A percentile compares a stretch with the other conserved stretches of the same genome.
Conservation (phyloP, 371 early-diverging fungal genomes). For the Mucor lusitanicus region DNA sequence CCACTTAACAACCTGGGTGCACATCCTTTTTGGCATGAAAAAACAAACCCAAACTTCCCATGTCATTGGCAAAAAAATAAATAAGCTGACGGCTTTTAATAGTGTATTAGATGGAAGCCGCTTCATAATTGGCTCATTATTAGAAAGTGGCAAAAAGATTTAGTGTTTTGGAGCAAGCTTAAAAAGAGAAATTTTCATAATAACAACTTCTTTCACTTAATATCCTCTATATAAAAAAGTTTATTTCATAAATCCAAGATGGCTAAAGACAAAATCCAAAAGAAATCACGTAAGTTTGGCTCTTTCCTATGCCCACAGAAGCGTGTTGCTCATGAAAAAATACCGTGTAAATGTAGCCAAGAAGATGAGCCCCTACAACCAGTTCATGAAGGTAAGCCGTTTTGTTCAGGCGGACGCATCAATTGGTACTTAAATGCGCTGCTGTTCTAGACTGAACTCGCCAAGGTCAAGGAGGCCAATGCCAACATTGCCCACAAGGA, state of each 20-base stretch:
- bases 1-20: too few species aligned
- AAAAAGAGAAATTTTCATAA: slow-evolving; percentile 3
- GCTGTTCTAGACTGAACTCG: slow-evolving; percentile 53
- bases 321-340: slow-evolving; percentile 5
- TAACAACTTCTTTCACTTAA: background rate
- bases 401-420: background rate
- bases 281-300: slow-evolving; percentile 29
- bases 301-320: background rate
- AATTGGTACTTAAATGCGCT: background rate
- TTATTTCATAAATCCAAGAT: slow-evolving; percentile 5
- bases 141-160: background rate
- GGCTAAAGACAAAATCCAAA: slow-evolving; percentile 32
- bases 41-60: background rate
- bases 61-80: background rate
- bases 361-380: slow-evolving; percentile 68
- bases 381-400: slow-evolving; percentile 63
- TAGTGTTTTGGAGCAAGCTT: background rate
- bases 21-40: background rate
- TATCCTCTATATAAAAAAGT: background rate
- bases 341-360: background rate
- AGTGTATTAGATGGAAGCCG: background rate
- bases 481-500: slow-evolving; percentile 65
- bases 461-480: slow-evolving; percentile 62
- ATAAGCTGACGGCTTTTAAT: slow-evolving; percentile 1
- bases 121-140: background rate